Base-by-base conservation (phyloP, 352 stramenopile species). In the Pythium scleroteichum region DNA sequence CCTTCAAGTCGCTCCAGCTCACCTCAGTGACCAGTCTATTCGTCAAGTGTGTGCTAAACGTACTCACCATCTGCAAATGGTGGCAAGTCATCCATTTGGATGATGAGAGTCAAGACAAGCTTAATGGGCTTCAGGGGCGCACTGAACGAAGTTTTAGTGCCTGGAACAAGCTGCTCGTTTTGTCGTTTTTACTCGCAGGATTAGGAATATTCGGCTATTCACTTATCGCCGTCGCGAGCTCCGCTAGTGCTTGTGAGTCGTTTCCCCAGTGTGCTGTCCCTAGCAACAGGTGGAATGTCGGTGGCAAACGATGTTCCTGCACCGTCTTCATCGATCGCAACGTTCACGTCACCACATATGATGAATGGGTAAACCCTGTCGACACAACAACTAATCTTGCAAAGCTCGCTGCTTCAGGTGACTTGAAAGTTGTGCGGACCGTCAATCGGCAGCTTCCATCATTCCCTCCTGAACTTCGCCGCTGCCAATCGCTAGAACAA, bases 51-150 rank as follows among this genome's bases (percentile, higher is more conserved):
- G 56, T 58, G 9, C 60, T 80, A 20, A 71, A 73, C 38, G 14
- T 71, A 9, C 47, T 78, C 2, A 77, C 69, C 0, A 33, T 80
- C 0, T 75, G 69, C 58, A 80, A 80, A 47, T 78, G 72, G 66
- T 48, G 49, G 5, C 73, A 75, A 12, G 71, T 76, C 16, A 71
- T 80, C 20, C n/a, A 23, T 17, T 12, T 52, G n/a, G 14, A 29
- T 24, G n/a, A 52, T 10, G 24, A 50, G 13, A 12, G 23, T 8
- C 45, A 52, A 52, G n/a, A 52, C 4, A 23, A 52, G 24, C 24
- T 32, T n/a, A 52, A 29, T 29, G 20, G 10, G 44, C 19, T 58
- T 33, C 13, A 22, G 14, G 9, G 47, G 33, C 40, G 33, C 38
- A 16, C 29, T 59, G 29, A 10, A 35, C 29, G 10, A 35, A 35